Percentiles rank a stretch among this genome's conserved stretches.
Evolutionary conservation across 164 flowering plant genomes (phyloP).

Genomic region (Piper longum): DNA sequence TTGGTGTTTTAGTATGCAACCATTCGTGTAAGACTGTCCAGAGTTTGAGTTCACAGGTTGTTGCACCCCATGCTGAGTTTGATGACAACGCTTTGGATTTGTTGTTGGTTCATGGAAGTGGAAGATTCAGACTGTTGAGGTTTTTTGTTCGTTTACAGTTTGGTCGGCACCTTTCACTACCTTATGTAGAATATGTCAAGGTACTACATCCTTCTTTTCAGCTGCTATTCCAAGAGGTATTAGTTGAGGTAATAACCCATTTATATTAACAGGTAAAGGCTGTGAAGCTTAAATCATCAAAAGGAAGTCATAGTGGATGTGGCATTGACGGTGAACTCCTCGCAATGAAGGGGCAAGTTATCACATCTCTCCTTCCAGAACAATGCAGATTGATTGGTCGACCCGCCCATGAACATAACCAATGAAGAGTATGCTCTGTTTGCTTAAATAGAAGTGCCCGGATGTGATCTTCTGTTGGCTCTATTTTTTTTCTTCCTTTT

Average conservation of each 20-base stretch:
- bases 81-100: slow-evolving; percentile 79
- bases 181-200: slow-evolving; percentile 92
- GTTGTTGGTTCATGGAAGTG: slow-evolving; percentile 83
- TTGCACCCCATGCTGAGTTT: slow-evolving; percentile 93
- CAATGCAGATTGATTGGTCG: slow-evolving; percentile 96
- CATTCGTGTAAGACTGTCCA: slow-evolving; percentile 97
- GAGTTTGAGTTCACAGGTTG: slow-evolving; percentile 80
- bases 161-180: slow-evolving; percentile 79
- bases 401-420: slow-evolving; percentile 18
- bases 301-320: slow-evolving; percentile 59
- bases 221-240: neutral
- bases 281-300: slow-evolving; percentile 70
- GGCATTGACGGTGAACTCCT: slow-evolving; percentile 95
- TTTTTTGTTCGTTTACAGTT: slow-evolving; percentile 72
- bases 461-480: neutral
- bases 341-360: slow-evolving; percentile 60
- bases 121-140: slow-evolving; percentile 59
- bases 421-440: too few relatives aligned
- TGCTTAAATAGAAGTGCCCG: too few relatives aligned
- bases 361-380: slow-evolving; percentile 77
- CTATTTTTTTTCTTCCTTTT: neutral
- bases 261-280: slow-evolving; percentile 60
- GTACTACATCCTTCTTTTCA: slow-evolving; percentile 19
- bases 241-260: neutral
- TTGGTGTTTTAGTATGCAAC: slow-evolving; percentile 87